Base-by-base conservation (phyloP, 192 early-diverging fungal species). In the Backusella circina region DNA sequence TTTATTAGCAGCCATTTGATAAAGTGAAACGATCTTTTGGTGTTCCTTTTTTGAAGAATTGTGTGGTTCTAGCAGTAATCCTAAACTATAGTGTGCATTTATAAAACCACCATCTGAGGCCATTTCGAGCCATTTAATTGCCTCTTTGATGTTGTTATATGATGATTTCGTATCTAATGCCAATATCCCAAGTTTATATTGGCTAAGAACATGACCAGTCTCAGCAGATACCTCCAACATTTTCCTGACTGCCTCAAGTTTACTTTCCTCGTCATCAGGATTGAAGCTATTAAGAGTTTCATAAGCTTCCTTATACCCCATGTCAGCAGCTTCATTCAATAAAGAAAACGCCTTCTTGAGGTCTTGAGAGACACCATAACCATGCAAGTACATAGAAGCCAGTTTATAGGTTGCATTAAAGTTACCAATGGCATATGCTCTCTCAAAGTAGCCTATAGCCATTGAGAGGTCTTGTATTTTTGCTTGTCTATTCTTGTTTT, bases 371-470 rank as follows among this genome's bases (percentile, higher is more conserved):
- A 51, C n/a, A 0, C 18, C 18, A 21, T 21, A 5, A 21, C 47
- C 47, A 51, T 51, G 5, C 10, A 51, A 13, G 13, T 51, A n/a
- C 47, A 51, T 51, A 0, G 12, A 51, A 10, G 68, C 68, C 1
- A 70, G 10, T 35, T 38, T 70, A 21, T 31, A 67, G 31, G 74
- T 76, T 18, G 78, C 77, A 4, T 65, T 64, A 8, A 76, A 16
- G 18, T 67, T 51, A 65, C 71, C 73, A 18, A 68, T 71, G 7
- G 68, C 35, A 15, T 67, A 69, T 21, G 75, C 77, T 16, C 75
- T 70, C 1, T 47, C 16, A 61, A 70, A 84, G 2, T 36, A 74
- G 37, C 70, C 67, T 28, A 67, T 16, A 13, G 80, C 83, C 30
- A 71, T 76, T 26, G 7, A 33, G 18, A 73, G 36, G 36, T 37